phyloP scores from a whole-genome alignment of 495 filamentous ascomycete species.

The Pseudomonodictys pantanalensis region DNA sequence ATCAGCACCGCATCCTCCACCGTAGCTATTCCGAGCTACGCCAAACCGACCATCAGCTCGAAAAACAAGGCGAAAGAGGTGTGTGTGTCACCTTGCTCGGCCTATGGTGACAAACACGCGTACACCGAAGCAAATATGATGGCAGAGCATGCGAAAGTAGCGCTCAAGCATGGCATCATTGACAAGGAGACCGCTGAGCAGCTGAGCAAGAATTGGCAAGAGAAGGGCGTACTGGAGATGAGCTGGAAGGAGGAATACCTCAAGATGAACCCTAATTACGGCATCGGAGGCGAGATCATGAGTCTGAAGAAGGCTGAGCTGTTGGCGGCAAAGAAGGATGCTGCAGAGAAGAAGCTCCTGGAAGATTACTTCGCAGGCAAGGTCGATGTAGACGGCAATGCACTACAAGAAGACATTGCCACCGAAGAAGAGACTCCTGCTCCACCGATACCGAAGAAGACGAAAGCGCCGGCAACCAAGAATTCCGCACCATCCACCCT shows the following conservation, averaged over 20 bases:
- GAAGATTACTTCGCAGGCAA: background rate
- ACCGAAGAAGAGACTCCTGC: background rate
- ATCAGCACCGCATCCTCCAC: background rate
- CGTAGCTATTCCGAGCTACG: background rate
- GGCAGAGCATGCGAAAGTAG: background rate
- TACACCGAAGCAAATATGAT: background rate
- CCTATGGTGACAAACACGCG: background rate
- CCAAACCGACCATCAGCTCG: background rate
- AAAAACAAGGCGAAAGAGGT: background rate
- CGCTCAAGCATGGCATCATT: background rate
- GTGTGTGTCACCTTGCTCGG: background rate
- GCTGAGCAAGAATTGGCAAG: constrained; percentile 8
- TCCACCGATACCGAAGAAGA: background rate
- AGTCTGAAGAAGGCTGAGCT: constrained; percentile 1
- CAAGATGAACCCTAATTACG: background rate
- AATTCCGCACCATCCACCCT: background rate
- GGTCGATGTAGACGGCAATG: constrained; percentile 8
- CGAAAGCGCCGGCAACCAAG: background rate
- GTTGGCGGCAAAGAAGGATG: constrained; percentile 2
- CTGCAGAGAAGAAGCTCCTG: constrained; percentile 1
- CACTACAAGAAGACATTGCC: background rate
- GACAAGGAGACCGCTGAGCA: background rate
- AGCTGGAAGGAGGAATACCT: constrained; percentile 8
- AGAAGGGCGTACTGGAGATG: constrained; percentile 9
- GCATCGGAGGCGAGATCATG: constrained; percentile 4